Evolutionary conservation across 257 asterid genomes (phyloP).

Genomic region (Solanum sejunctum): DNA sequence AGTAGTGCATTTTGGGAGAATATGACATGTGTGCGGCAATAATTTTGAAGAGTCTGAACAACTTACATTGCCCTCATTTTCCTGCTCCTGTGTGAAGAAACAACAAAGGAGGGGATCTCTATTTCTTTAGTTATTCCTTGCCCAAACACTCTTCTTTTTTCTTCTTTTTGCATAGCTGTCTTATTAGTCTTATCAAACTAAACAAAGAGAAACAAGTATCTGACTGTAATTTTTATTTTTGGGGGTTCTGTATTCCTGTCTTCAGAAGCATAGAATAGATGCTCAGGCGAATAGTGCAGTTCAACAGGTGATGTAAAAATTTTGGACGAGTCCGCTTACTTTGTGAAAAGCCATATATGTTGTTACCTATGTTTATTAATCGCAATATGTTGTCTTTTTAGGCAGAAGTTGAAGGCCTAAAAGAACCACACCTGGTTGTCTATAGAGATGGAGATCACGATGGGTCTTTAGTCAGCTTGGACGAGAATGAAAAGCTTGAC

Average conservation of each 20-base stretch:
- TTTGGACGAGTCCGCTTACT: background rate
- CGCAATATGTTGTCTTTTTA: conserved; percentile 10
- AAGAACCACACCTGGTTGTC: conserved; percentile 54
- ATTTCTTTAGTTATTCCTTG: background rate
- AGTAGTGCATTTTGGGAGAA: background rate
- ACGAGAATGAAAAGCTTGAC: conserved; percentile 13
- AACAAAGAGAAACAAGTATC: background rate
- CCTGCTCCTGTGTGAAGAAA: background rate
- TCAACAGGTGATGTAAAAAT: conserved; percentile 42
- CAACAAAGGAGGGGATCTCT: no score
- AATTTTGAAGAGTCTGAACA: background rate
- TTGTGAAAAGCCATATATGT: background rate
- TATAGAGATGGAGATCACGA: conserved; percentile 41
- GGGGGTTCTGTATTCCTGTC: background rate
- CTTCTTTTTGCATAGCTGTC: background rate
- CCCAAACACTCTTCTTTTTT: background rate
- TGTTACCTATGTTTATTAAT: background rate
- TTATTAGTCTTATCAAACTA: background rate
- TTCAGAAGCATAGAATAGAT: conserved; percentile 68
- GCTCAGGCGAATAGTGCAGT: conserved; percentile 44
- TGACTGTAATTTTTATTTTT: background rate
- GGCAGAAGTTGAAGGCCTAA: conserved; percentile 46
- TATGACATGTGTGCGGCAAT: background rate
- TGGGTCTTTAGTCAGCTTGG: conserved; percentile 23
- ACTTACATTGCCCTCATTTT: background rate